A percentile compares a stretch with the other conserved stretches of the same genome.
These are phyloP conservation scores for Blastobotrys parvus DNA, from an alignment of 805 yeast species.

Conservation along the genomic window DNA sequence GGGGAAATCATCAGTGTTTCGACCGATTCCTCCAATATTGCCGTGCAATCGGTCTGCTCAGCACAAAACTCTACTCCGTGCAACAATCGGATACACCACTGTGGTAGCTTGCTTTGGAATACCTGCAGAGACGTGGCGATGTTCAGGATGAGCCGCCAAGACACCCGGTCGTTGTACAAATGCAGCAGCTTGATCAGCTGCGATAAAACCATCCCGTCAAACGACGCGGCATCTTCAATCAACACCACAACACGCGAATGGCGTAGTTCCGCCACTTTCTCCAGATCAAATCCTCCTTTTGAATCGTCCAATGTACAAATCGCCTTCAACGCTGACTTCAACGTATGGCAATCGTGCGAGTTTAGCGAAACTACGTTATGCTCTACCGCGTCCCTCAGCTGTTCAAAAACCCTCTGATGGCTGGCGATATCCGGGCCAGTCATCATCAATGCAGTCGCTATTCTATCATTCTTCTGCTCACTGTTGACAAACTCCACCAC, in stretches of 20 bases:
- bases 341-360: constrained; percentile 29
- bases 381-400: constrained; percentile 14
- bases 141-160: constrained; percentile 28
- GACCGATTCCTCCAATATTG: constrained; percentile 14
- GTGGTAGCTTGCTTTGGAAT: constrained; percentile 28
- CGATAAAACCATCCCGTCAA: constrained; percentile 24
- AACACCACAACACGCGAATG: constrained; percentile 23
- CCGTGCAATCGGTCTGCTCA: constrained; percentile 12
- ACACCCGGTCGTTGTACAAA: constrained; percentile 25
- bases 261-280: too few relatives aligned
- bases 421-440: constrained; percentile 30
- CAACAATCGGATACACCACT: constrained; percentile 20
- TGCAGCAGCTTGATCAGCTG: constrained; percentile 26
- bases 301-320: constrained; percentile 24
- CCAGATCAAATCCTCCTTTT: constrained; percentile 12
- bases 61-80: constrained; percentile 23
- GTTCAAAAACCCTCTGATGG: constrained; percentile 24
- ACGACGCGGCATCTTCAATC: constrained; percentile 34
- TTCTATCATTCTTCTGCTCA: constrained; percentile 9
- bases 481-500: constrained; percentile 10
- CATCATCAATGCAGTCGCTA: constrained; percentile 22
- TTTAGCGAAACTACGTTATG: constrained; percentile 15
- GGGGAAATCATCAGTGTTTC: constrained; percentile 19
- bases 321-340: constrained; percentile 25
- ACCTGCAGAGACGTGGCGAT: constrained; percentile 30